phyloP scores from a whole-genome alignment of 768 basidiomycete species.

The Russula vinacea region DNA sequence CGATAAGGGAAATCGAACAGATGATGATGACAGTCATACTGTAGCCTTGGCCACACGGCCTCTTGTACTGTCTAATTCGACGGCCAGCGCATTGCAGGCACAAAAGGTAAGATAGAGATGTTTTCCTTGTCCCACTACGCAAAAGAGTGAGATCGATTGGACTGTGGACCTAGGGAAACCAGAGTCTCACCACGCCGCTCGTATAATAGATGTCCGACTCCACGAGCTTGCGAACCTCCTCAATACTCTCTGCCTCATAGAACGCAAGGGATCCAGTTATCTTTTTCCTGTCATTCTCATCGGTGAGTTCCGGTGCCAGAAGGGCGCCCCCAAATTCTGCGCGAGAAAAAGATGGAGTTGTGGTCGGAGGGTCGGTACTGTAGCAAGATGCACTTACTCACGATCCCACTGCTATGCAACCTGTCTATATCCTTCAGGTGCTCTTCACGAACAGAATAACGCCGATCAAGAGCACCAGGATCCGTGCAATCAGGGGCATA shows the following conservation, averaged over 20 bases:
- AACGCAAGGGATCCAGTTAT: slow-evolving; percentile 34
- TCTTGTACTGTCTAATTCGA: slow-evolving; percentile 5
- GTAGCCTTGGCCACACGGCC: too few species aligned
- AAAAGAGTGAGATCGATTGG: background rate
- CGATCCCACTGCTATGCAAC: slow-evolving; percentile 11
- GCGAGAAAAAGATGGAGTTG: background rate
- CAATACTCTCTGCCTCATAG: slow-evolving; percentile 30
- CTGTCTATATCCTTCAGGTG: slow-evolving; percentile 31
- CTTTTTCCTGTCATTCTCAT: slow-evolving; percentile 23
- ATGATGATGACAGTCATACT: too few species aligned
- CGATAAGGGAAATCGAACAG: too few species aligned
- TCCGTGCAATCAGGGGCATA: slow-evolving; percentile 38
- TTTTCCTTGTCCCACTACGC: slow-evolving; percentile 22
- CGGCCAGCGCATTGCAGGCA: slow-evolving; percentile 22
- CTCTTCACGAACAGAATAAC: slow-evolving; percentile 32
- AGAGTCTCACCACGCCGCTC: slow-evolving; percentile 32
- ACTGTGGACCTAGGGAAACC: background rate
- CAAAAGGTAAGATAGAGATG: slow-evolving; percentile 20
- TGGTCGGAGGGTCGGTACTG: background rate
- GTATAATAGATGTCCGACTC: slow-evolving; percentile 35
- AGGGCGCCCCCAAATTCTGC: slow-evolving; percentile 24
- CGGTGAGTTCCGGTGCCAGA: slow-evolving; percentile 26
- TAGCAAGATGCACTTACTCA: slow-evolving; percentile 25
- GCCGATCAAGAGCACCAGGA: slow-evolving; percentile 31
- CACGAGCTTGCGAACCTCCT: slow-evolving; percentile 31